These are phyloP conservation scores for Pseudogymnoascus sp. DNA, from an alignment of 2,329 filamentous ascomycete species.

Conservation along the genomic window DNA sequence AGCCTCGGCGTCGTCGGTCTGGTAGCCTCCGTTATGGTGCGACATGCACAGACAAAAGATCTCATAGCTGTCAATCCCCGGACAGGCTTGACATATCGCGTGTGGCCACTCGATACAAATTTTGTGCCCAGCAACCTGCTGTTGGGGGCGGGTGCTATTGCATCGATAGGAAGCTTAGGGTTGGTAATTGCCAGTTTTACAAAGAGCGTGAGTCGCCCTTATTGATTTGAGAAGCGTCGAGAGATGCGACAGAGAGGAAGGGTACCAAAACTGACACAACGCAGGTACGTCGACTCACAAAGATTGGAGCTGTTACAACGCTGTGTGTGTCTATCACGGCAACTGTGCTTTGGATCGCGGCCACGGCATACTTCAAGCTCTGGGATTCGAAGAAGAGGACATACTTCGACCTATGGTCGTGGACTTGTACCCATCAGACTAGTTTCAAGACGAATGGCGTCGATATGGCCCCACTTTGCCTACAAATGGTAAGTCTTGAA, in stretches of 20 bases:
- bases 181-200: background rate
- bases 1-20: slow-evolving; percentile 1
- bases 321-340: background rate
- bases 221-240: background rate
- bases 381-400: slow-evolving; percentile 4
- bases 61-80: background rate
- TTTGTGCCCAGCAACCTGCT: background rate
- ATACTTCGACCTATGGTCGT: background rate
- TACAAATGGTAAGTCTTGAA: background rate
- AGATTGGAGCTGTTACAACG: background rate
- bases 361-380: background rate
- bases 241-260: background rate
- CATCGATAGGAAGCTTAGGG: background rate
- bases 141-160: background rate
- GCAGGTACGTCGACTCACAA: background rate
- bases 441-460: background rate
- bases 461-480: background rate
- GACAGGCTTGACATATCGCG: background rate
- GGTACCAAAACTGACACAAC: background rate
- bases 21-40: background rate
- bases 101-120: background rate
- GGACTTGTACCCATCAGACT: background rate
- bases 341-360: background rate
- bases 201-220: background rate
- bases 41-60: background rate